Conservation (phyloP, 306 rosid genomes). For the Sophora flavescens region DNA sequence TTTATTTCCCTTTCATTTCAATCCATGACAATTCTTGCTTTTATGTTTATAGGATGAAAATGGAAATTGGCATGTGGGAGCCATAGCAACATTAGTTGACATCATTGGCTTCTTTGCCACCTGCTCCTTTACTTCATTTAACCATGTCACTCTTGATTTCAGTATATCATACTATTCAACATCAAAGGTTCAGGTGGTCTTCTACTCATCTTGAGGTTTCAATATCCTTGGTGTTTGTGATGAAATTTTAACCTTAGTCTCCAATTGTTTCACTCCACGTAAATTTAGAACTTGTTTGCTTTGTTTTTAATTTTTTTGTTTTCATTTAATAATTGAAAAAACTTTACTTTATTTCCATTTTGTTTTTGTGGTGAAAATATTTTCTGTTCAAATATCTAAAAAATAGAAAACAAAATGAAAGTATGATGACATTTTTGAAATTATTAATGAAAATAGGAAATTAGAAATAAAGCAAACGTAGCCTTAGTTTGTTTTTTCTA, state of each 20-base stretch:
- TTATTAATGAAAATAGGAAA: too few species aligned
- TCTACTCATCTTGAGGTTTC: background rate
- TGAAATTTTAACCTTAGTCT: background rate
- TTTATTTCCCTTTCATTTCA: background rate
- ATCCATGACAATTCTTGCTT: background rate
- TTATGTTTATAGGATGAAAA: conserved; percentile 47
- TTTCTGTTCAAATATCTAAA: too few species aligned
- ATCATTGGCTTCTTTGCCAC: conserved; percentile 2
- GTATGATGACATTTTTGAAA: too few species aligned
- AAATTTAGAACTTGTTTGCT: too few species aligned
- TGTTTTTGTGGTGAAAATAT: too few species aligned
- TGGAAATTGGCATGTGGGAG: conserved; percentile 65
- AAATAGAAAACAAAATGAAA: too few species aligned
- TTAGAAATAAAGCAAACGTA: too few species aligned
- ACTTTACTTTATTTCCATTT: too few species aligned
- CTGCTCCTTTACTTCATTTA: background rate
- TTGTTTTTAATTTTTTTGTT: too few species aligned
- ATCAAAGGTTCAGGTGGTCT: conserved; percentile 50
- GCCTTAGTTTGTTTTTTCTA: too few species aligned
- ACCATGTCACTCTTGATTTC: conserved; percentile 43
- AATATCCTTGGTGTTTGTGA: background rate
- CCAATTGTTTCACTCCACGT: background rate
- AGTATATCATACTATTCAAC: conserved; percentile 47
- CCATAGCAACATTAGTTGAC: conserved; percentile 58
- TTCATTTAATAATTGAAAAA: too few species aligned